Percentiles rank a stretch among this genome's conserved stretches.
Conservation (phyloP, 2,329 filamentous ascomycete species). For the Trichoderma sp. region DNA sequence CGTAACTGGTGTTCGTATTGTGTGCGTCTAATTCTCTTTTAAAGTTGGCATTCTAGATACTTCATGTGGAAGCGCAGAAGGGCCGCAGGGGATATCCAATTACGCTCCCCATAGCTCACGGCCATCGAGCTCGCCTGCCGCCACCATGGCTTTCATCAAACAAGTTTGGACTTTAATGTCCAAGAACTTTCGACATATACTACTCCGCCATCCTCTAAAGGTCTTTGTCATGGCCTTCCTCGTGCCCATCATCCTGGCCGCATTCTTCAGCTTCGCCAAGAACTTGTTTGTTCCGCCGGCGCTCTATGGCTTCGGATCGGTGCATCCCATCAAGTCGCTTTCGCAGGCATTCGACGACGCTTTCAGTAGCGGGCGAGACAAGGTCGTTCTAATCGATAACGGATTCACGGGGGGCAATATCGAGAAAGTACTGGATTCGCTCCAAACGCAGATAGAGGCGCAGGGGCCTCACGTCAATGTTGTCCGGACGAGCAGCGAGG, state of each 20-base stretch:
- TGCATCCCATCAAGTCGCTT: slow-evolving; percentile 64
- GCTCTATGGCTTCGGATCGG: slow-evolving; percentile 68
- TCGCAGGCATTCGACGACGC: slow-evolving; percentile 62
- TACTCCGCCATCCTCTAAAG: slow-evolving; percentile 54
- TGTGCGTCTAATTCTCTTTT: background rate
- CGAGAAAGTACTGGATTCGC: slow-evolving; percentile 64
- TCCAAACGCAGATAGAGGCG: slow-evolving; percentile 59
- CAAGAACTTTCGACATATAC: slow-evolving; percentile 63
- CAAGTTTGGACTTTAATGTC: slow-evolving; percentile 62
- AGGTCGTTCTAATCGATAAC: slow-evolving; percentile 77
- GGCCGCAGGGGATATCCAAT: background rate
- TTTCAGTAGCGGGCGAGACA: slow-evolving; percentile 59
- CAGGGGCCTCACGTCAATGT: slow-evolving; percentile 58
- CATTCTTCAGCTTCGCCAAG: slow-evolving; percentile 70
- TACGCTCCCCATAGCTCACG: background rate
- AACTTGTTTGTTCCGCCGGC: slow-evolving; percentile 82
- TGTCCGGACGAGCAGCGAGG: slow-evolving; percentile 54
- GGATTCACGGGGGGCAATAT: slow-evolving; percentile 70
- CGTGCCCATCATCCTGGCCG: slow-evolving; percentile 59
- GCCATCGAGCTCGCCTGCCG: background rate
- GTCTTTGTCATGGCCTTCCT: slow-evolving; percentile 60
- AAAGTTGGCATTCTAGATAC: background rate
- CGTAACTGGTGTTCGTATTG: background rate
- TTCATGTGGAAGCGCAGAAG: background rate
- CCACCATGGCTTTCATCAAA: slow-evolving; percentile 53